Conservation (phyloP, 2,329 filamentous ascomycete genomes). For the Aspergillus vadensis region DNA sequence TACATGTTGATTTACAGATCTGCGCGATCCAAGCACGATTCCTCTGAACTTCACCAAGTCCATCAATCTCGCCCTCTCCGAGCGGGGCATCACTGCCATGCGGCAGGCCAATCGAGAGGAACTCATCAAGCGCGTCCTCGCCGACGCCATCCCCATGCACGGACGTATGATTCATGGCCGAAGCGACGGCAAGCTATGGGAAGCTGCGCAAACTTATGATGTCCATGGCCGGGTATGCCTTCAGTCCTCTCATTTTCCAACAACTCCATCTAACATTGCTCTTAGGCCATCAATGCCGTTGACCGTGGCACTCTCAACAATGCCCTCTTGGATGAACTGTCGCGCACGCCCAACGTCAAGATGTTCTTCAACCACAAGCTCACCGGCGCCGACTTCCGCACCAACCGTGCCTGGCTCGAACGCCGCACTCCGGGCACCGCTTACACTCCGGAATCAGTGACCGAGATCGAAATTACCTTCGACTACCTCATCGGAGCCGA, state of each 20-base stretch:
- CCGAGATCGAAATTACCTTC: constrained; percentile 81
- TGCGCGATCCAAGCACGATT: constrained; percentile 77
- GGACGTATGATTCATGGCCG: constrained; percentile 93
- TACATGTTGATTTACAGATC: constrained; percentile 59
- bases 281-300: constrained; percentile 77
- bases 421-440: constrained; percentile 41
- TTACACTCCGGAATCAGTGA: constrained; percentile 46
- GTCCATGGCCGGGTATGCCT: constrained; percentile 73
- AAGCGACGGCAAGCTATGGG: constrained; percentile 67
- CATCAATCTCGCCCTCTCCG: constrained; percentile 95
- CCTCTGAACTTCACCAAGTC: constrained; percentile 96
- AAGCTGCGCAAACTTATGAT: constrained; percentile 87
- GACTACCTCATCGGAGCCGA: constrained; percentile 94
- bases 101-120: constrained; percentile 65
- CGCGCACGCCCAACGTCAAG: constrained; percentile 82
- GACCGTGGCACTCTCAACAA: constrained; percentile 84
- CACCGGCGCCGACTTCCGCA: constrained; percentile 80
- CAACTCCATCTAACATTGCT: constrained; percentile 10
- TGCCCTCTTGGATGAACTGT: constrained; percentile 78
- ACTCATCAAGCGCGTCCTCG: constrained; percentile 73
- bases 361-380: constrained; percentile 93
- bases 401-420: constrained; percentile 86
- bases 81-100: constrained; percentile 89
- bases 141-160: constrained; percentile 84
- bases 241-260: too few species aligned